Evolutionary conservation across 345 rosid genomes (phyloP).

Genomic region (Aquilaria yunnanensis): DNA sequence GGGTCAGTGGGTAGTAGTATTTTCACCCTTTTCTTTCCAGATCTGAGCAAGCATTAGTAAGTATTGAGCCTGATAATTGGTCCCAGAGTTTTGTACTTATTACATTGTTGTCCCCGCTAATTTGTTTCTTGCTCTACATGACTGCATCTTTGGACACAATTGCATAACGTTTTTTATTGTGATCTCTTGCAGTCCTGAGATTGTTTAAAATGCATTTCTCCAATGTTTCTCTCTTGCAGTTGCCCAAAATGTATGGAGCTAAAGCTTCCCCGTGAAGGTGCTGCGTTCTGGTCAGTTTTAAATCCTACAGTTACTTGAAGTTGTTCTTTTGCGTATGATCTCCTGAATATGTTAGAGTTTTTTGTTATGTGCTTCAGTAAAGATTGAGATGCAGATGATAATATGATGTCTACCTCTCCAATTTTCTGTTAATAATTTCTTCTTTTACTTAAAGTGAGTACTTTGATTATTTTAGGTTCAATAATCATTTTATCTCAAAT

Average conservation of each 20-base stretch:
- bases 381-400: neutral
- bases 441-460: no score
- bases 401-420: neutral
- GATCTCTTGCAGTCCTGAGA: neutral
- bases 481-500: no score
- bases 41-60: no score
- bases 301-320: neutral
- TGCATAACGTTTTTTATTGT: neutral
- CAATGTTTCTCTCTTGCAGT: conserved; percentile 29
- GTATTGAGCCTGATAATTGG: no score
- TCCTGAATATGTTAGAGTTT: no score
- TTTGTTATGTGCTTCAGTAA: neutral
- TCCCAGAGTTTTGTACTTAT: neutral
- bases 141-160: neutral
- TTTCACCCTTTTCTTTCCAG: no score
- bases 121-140: neutral
- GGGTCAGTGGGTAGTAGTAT: no score
- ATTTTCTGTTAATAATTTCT: no score
- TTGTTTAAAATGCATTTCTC: neutral
- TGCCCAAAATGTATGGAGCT: conserved; percentile 87
- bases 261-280: conserved; percentile 93
- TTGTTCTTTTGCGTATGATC: neutral
- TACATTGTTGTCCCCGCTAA: neutral
- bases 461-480: no score
- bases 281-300: conserved; percentile 75